phyloP scores from a whole-genome alignment of 441 rosid species.

The Rhodomyrtus psidioides region DNA sequence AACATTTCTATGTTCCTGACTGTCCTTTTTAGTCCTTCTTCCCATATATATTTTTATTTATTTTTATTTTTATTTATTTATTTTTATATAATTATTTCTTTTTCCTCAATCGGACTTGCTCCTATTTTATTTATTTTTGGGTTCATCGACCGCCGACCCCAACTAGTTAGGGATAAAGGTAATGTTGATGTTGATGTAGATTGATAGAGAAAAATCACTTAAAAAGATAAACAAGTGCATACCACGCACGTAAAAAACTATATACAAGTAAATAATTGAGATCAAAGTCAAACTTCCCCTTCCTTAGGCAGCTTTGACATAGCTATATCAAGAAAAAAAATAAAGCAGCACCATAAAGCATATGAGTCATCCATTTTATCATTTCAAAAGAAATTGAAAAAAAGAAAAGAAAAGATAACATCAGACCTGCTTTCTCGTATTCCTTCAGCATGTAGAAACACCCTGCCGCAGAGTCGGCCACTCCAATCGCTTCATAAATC shows the following conservation, averaged over 20 bases:
- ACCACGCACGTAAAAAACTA: background rate
- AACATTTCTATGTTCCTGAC: no score
- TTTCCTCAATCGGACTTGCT: no score
- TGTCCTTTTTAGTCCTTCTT: no score
- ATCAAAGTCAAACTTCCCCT: background rate
- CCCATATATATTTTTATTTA: no score
- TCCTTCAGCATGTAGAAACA: constrained; percentile 32
- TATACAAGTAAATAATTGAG: background rate
- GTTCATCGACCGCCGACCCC: no score
- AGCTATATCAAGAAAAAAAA: background rate
- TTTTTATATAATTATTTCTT: no score
- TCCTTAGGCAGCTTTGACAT: background rate
- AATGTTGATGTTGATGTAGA: no score
- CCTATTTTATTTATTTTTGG: no score
- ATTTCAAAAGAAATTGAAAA: background rate
- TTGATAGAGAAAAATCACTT: background rate
- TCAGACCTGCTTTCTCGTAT: constrained; percentile 34
- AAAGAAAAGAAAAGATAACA: background rate
- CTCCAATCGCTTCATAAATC: constrained; percentile 33
- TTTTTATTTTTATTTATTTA: no score
- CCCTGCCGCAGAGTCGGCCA: constrained; percentile 32
- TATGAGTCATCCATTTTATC: background rate
- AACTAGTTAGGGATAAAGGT: no score
- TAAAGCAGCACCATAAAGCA: background rate
- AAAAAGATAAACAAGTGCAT: background rate